These are phyloP conservation scores for Ashbya aceris DNA, from an alignment of 1,139 yeast species.

Conservation along the genomic window DNA sequence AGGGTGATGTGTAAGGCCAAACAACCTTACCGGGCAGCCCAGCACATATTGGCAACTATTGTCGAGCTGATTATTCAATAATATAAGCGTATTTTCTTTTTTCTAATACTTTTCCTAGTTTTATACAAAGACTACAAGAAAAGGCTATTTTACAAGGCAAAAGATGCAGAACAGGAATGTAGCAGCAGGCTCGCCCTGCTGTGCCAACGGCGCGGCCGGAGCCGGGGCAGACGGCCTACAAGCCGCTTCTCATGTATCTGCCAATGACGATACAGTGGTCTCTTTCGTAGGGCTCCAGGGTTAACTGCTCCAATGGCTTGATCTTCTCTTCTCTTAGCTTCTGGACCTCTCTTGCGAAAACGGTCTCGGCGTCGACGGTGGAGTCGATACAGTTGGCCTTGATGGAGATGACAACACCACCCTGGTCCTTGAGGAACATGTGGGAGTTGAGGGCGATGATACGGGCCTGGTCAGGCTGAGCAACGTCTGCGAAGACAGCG, in stretches of 20 bases:
- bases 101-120: slow-evolving; percentile 1
- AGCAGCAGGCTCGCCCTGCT: too few relatives aligned
- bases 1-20: too few relatives aligned
- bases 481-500: slow-evolving; percentile 97
- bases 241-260: slow-evolving; percentile 85
- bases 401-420: slow-evolving; percentile 96
- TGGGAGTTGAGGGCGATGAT: slow-evolving; percentile 97
- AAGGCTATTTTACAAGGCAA: slow-evolving; percentile 5
- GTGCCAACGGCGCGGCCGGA: too few relatives aligned
- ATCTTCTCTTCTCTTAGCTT: slow-evolving; percentile 97
- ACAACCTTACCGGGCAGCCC: too few relatives aligned
- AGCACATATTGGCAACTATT: too few relatives aligned
- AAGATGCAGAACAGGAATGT: slow-evolving; percentile 2
- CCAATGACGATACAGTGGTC: slow-evolving; percentile 99
- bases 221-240: slow-evolving; percentile 15
- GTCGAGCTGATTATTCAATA: neutral
- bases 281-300: slow-evolving; percentile 98
- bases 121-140: slow-evolving; percentile 4
- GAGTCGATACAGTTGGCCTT: slow-evolving; percentile 99
- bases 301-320: slow-evolving; percentile 96
- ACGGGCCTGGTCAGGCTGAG: slow-evolving; percentile 99
- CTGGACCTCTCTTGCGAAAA: slow-evolving; percentile 98
- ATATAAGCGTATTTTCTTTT: neutral
- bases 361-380: slow-evolving; percentile 98
- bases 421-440: slow-evolving; percentile 94